Base-by-base conservation (phyloP, 2,329 filamentous ascomycete species). In the Monosporascus sp. region DNA sequence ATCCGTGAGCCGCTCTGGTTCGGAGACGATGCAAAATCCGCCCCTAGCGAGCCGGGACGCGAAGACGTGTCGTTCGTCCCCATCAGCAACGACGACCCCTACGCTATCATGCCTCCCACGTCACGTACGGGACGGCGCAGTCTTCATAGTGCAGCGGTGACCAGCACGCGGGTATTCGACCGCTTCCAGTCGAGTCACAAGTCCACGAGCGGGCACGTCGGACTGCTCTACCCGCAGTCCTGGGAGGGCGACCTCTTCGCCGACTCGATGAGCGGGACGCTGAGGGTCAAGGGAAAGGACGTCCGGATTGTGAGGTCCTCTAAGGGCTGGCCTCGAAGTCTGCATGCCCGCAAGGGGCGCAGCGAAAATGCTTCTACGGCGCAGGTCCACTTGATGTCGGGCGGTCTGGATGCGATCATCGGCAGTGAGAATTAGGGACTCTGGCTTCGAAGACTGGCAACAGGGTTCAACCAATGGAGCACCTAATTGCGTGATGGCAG, bases 191-290 rank as follows among this genome's bases (percentile, higher is more conserved):
- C 73, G 3, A 56, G 59, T 6, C 78, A 83, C 65, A 65, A 55
- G 22, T 72, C 74, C 41, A 71, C 77, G 9, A 77, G 75, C 51
- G 78, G 77, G 6, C 48, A 61, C 35, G 58, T 80, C 47, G 60
- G 59, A 15, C 65, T 82, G 22, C 55, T 49, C 17, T 81, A 80
- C 57, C 79, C 80, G 0, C 60, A 60, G 22, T 66, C 71, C 2
- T 83, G 80, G 80, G 73, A 75, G 56, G 80, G 80, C 15, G 57
- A 58, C 20, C 63, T 81, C 37, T 55, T 55, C 9, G 70, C 74
- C 14, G 52, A 69, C 53, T 70, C 71, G 18, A 64, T 75, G 17
- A 71, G 71, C 24, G 78, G 78, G 2, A 57, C 52, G 9, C 64
- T 80, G 31, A 50, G 54, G 2, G 65, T 75, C 7, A 55, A 49